A percentile compares a stretch with the other conserved stretches of the same genome.
Conservation (phyloP, 129 eudicot species). For the Glebionis coronaria region DNA sequence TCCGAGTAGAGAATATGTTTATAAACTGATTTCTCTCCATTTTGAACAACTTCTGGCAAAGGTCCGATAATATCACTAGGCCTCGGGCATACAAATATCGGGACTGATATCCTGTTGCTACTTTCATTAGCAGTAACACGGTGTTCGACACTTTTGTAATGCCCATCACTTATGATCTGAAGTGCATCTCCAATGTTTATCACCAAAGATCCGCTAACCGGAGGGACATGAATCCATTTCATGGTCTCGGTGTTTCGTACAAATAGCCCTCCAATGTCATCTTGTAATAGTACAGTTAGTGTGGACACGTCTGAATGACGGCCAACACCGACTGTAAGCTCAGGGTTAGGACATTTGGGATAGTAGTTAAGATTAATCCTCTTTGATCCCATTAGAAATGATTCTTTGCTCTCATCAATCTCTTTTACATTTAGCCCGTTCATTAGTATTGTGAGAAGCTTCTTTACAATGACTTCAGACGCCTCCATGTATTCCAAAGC, state of each 20-base stretch:
- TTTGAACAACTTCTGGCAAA: neutral
- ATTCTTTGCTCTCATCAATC: constrained; percentile 11
- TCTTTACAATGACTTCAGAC: neutral
- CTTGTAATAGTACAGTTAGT: constrained; percentile 10
- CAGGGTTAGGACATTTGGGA: constrained; percentile 15
- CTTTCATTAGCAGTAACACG: constrained; percentile 9
- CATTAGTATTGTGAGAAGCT: constrained; percentile 7
- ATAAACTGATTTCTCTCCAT: neutral
- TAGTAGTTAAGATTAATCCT: constrained; percentile 19
- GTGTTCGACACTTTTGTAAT: constrained; percentile 15
- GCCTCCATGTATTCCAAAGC: constrained; percentile 1
- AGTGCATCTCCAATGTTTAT: neutral
- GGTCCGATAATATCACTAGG: constrained; percentile 12
- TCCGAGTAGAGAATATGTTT: constrained; percentile 10
- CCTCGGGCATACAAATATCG: constrained; percentile 8
- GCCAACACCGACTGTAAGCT: constrained; percentile 11
- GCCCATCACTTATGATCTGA: constrained; percentile 18
- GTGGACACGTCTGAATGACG: constrained; percentile 18
- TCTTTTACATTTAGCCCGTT: constrained; percentile 5
- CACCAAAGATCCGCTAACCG: too few relatives aligned
- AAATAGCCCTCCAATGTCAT: constrained; percentile 10
- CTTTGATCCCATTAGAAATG: constrained; percentile 15
- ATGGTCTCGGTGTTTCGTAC: constrained; percentile 12
- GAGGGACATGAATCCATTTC: constrained; percentile 4
- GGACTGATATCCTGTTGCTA: constrained; percentile 9